Evolutionary conservation across 257 asterid genomes (phyloP).

Genomic region (Rhazya stricta): DNA sequence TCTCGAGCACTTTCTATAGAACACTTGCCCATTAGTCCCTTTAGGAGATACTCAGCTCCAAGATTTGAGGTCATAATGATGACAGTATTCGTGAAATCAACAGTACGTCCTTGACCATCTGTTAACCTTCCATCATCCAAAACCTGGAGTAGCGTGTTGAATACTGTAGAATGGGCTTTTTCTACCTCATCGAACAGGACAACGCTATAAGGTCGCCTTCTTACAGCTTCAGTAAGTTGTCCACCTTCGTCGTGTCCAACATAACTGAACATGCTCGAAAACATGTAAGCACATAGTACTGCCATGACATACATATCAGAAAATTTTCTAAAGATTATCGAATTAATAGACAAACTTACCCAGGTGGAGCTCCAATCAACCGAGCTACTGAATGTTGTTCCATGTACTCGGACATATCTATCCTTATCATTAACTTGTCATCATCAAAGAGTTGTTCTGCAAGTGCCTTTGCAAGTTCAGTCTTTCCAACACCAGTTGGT

Average conservation of each 20-base stretch:
- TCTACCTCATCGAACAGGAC: constrained; percentile 87
- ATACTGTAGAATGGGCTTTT: constrained; percentile 72
- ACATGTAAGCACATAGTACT: too few relatives aligned
- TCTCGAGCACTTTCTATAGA: constrained; percentile 75
- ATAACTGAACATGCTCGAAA: constrained; percentile 29
- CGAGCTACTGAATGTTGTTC: constrained; percentile 94
- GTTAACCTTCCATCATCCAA: constrained; percentile 84
- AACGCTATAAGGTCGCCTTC: constrained; percentile 86
- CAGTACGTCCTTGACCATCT: constrained; percentile 87
- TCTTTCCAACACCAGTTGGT: constrained; percentile 94
- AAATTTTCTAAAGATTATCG: too few relatives aligned
- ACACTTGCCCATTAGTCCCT: constrained; percentile 62
- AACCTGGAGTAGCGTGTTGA: constrained; percentile 79
- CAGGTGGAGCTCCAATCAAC: constrained; percentile 92
- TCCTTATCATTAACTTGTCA: constrained; percentile 66
- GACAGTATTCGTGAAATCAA: constrained; percentile 73
- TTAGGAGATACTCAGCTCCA: constrained; percentile 67
- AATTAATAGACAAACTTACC: constrained; percentile 37
- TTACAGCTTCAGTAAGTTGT: constrained; percentile 77
- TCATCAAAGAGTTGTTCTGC: constrained; percentile 88
- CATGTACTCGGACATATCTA: constrained; percentile 96
- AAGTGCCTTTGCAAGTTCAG: constrained; percentile 91
- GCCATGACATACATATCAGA: background rate
- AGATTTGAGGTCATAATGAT: constrained; percentile 91
- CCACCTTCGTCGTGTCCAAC: constrained; percentile 99